These are phyloP conservation scores for Bryopsis sp. DNA, from an alignment of 139 green algal species.

Conservation along the genomic window DNA sequence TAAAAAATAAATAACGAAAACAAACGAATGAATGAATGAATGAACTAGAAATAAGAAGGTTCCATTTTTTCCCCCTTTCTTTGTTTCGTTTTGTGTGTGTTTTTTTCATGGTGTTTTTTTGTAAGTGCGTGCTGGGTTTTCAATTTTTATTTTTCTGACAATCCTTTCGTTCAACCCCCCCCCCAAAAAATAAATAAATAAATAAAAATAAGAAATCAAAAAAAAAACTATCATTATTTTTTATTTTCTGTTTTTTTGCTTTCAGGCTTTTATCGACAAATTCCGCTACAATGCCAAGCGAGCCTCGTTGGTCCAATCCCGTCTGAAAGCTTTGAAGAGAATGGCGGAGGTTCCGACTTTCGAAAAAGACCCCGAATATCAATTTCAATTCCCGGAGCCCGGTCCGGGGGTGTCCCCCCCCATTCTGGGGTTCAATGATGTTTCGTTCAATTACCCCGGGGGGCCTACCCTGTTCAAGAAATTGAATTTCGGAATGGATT, in stretches of 20 bases:
- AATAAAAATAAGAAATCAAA: not conserved
- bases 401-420: constrained; percentile 39
- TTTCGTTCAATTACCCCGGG: constrained; percentile 60
- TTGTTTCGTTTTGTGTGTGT: no score
- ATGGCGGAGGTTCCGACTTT: constrained; percentile 55
- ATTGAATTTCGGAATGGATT: constrained; percentile 81
- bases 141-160: no score
- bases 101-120: no score
- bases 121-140: no score
- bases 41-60: no score
- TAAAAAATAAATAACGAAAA: no score
- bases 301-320: constrained; percentile 78
- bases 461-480: constrained; percentile 57
- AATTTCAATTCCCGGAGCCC: constrained; percentile 45
- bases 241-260: not conserved
- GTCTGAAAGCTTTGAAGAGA: constrained; percentile 88
- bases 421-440: constrained; percentile 70
- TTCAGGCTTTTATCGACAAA: constrained; percentile 80
- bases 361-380: constrained; percentile 50
- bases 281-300: constrained; percentile 90
- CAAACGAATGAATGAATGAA: no score
- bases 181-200: no score
- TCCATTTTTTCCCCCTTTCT: no score
- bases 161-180: no score
- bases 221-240: not conserved